Base-by-base conservation (phyloP, 2,329 filamentous ascomycete species). In the Neurospora crassa region DNA sequence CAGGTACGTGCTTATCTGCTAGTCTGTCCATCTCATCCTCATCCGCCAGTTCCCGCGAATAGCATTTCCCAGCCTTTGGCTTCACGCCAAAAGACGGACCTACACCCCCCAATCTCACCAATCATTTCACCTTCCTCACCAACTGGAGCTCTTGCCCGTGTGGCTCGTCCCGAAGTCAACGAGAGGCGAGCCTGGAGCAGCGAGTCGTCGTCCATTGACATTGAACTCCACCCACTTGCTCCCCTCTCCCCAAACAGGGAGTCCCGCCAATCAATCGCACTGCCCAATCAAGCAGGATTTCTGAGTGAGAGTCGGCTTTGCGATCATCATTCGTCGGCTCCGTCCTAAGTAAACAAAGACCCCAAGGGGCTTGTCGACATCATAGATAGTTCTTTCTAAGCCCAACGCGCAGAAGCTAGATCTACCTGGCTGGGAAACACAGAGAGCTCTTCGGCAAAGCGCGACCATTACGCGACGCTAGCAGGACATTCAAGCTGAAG, bases 261-360 rank as follows among this genome's bases (percentile, higher is more conserved):
- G 47, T 24, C 47, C 73, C 70, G 74, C 77, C 78, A 79, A 79
- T 79, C 78, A 79, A 79, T 79, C 78, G 78, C 72, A 73, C 73
- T 71, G 71, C 75, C 77, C 78, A 79, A 78, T 79, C 76, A 79
- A 73, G 47, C 47, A 70, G 42, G 69, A 72, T 18, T 67, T 69
- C 67, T 59, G 59, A 69, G 68, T 70, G 71, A 74, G 69, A 40
- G 47, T 20, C 29, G 70, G 70, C 59, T 73, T 71, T 76, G 73
- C 72, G 74, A 75, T 74, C 42, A 53, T 71, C 37, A 53, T 67
- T 40, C 20, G 70, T 68, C 53, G 47, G 69, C 69, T 71, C 34
- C 71, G 70, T 70, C 68, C 70, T 72, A 76, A 77, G 76, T 77
- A 77, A 77, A 77, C 76, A 77, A 76, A 76, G 69, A 45, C 53